Evolutionary conservation across 2,329 filamentous ascomycete species (phyloP).

Genomic region (Aspergillus sp.): DNA sequence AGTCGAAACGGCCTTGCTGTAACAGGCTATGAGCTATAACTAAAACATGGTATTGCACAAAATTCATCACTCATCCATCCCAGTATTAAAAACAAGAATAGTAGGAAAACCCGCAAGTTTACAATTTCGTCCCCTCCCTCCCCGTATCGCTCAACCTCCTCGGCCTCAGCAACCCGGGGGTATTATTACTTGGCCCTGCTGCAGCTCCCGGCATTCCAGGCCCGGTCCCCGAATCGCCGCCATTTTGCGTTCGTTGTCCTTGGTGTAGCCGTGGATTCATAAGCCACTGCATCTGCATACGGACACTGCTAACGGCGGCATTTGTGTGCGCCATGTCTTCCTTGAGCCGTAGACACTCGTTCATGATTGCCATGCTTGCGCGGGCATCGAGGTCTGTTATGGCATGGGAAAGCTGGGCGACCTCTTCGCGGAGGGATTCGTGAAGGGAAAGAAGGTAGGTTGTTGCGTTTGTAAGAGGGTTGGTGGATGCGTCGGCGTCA

Average conservation of each 20-base stretch:
- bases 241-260: slow-evolving; percentile 25
- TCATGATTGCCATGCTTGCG: slow-evolving; percentile 62
- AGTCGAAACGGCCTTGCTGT: not conserved
- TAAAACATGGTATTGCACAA: not conserved
- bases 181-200: slow-evolving; percentile 1
- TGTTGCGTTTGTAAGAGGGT: slow-evolving; percentile 39
- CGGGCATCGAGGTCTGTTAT: slow-evolving; percentile 61
- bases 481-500: slow-evolving; percentile 20
- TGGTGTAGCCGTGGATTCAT: slow-evolving; percentile 57
- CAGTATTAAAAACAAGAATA: not conserved
- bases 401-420: slow-evolving; percentile 54
- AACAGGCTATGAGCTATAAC: too few relatives aligned
- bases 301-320: slow-evolving; percentile 58
- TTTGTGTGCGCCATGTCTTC: slow-evolving; percentile 64
- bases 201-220: not conserved
- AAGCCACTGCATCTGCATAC: slow-evolving; percentile 64
- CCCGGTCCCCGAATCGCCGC: slow-evolving; percentile 18
- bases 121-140: slow-evolving; percentile 43
- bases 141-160: slow-evolving; percentile 42
- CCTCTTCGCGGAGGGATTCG: slow-evolving; percentile 61
- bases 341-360: slow-evolving; percentile 61
- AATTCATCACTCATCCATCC: not conserved
- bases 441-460: slow-evolving; percentile 62
- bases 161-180: slow-evolving; percentile 25
- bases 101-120: not conserved